These are phyloP conservation scores for Trypethelium eluteriae DNA, from an alignment of 495 filamentous ascomycete species.

Conservation along the genomic window DNA sequence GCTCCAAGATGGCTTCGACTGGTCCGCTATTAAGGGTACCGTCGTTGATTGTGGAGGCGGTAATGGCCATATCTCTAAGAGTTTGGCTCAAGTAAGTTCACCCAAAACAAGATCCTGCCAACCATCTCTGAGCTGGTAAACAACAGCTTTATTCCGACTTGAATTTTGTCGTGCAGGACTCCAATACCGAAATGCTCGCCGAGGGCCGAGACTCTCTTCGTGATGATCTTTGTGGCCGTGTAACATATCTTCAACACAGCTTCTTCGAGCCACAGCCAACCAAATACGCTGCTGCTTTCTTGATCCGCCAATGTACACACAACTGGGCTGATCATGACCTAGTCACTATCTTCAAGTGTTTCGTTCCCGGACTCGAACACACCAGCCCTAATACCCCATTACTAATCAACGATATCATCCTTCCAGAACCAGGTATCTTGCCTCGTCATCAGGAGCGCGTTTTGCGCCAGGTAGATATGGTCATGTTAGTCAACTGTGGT, in stretches of 20 bases:
- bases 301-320: conserved; percentile 33
- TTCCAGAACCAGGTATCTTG: conserved; percentile 22
- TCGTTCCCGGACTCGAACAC: conserved; percentile 29
- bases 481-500: conserved; percentile 29
- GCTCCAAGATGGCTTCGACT: conserved; percentile 25
- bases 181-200: conserved; percentile 21
- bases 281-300: conserved; percentile 23
- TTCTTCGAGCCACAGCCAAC: conserved; percentile 35
- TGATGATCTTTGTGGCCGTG: conserved; percentile 18
- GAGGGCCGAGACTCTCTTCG: conserved; percentile 18
- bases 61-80: conserved; percentile 23
- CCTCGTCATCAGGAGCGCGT: neutral
- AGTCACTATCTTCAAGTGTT: conserved; percentile 25
- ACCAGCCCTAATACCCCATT: conserved; percentile 27
- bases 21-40: conserved; percentile 24
- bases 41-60: conserved; percentile 28
- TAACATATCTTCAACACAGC: conserved; percentile 27
- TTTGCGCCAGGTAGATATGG: conserved; percentile 24
- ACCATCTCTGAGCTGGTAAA: neutral
- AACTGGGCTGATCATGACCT: conserved; percentile 28
- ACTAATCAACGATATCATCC: conserved; percentile 34
- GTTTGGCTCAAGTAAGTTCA: conserved; percentile 23
- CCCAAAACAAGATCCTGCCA: neutral
- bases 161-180: conserved; percentile 30
- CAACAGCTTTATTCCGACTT: conserved; percentile 27